phyloP scores from a whole-genome alignment of 2,329 filamentous ascomycete species.

The Hymenoscyphus occultus region DNA sequence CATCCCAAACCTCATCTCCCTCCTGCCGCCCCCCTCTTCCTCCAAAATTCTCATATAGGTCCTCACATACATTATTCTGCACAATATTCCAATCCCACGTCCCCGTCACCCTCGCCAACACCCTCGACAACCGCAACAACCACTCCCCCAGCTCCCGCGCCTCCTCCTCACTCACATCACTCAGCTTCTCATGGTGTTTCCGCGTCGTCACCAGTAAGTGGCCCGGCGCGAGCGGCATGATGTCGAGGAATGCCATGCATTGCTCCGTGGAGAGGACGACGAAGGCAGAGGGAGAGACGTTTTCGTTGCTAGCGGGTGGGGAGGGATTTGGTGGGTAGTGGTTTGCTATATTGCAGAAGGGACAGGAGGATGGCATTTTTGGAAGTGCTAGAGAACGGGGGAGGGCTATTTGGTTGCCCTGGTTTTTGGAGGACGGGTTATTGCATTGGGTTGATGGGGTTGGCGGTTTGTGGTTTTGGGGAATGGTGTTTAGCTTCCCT shows the following conservation, averaged over 20 bases:
- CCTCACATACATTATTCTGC: conserved; percentile 74
- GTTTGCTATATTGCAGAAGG: conserved; percentile 60
- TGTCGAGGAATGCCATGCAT: conserved; percentile 87
- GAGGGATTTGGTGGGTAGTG: conserved; percentile 42
- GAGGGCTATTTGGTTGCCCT: background rate
- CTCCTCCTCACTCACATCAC: conserved; percentile 62
- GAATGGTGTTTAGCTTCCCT: no score
- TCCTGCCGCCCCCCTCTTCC: no score
- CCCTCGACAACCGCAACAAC: conserved; percentile 70
- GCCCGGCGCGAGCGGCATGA: conserved; percentile 79
- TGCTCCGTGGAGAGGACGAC: conserved; percentile 74
- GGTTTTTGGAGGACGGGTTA: background rate
- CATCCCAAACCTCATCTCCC: background rate
- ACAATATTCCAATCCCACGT: conserved; percentile 91
- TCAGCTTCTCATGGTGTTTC: conserved; percentile 72
- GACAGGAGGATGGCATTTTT: conserved; percentile 41
- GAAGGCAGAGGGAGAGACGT: conserved; percentile 43
- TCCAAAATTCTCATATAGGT: background rate
- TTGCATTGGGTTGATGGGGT: background rate
- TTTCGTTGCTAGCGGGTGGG: conserved; percentile 42
- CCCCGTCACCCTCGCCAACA: conserved; percentile 66
- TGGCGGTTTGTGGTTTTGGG: no score
- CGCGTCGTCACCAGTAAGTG: conserved; percentile 83
- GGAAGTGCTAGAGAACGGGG: background rate
- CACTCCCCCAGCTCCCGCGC: conserved; percentile 63